These are phyloP conservation scores for Colletotrichum destructivum DNA, from an alignment of 2,329 filamentous ascomycete genomes.

Conservation along the genomic window DNA sequence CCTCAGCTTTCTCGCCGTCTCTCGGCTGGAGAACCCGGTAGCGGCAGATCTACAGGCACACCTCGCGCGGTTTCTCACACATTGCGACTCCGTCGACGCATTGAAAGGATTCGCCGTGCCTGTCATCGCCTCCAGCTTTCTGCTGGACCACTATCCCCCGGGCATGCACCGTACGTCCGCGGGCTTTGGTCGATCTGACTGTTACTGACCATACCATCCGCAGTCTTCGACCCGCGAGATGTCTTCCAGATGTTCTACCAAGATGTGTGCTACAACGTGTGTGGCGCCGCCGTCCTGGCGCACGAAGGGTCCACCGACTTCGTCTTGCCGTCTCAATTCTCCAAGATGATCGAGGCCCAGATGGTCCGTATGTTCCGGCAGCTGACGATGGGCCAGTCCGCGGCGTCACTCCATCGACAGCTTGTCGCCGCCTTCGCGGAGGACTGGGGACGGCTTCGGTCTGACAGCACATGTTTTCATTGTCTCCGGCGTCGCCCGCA, in stretches of 20 bases:
- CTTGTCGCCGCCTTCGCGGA: neutral
- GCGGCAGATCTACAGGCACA: constrained; percentile 2
- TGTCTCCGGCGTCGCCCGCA: neutral
- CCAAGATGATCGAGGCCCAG: constrained; percentile 13
- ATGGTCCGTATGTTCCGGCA: constrained; percentile 3
- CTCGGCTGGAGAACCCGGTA: constrained; percentile 2
- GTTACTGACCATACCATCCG: neutral
- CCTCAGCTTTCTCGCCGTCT: constrained; percentile 23
- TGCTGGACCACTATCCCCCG: constrained; percentile 17
- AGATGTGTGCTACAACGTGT: constrained; percentile 9
- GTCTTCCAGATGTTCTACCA: constrained; percentile 31
- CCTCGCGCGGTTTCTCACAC: neutral
- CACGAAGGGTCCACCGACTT: constrained; percentile 5
- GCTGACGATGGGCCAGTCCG: neutral
- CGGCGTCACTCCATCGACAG: neutral
- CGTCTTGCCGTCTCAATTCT: constrained; percentile 4
- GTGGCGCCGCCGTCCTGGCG: neutral
- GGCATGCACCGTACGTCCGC: constrained; percentile 10
- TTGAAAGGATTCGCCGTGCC: constrained; percentile 8
- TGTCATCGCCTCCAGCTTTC: constrained; percentile 25
- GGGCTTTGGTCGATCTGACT: neutral
- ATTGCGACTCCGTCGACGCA: neutral
- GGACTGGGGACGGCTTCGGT: neutral
- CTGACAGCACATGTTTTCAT: neutral
- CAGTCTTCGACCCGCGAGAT: constrained; percentile 23